Percentiles rank a stretch among this genome's conserved stretches.
Evolutionary conservation across 1,139 yeast species (phyloP).

Genomic region (Blastobotrys proliferans): DNA sequence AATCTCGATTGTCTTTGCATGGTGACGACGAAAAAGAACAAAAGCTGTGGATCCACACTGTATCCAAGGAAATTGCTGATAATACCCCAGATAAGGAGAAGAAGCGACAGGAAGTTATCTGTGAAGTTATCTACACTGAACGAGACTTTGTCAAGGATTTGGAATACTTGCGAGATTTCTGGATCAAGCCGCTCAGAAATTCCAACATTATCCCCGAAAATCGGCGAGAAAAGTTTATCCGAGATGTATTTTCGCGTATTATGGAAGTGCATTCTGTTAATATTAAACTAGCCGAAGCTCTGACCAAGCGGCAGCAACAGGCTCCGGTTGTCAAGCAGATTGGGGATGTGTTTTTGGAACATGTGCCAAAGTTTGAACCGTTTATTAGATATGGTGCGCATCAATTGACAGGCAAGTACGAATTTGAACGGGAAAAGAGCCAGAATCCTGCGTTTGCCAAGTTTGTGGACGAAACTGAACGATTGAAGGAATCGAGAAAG

Average conservation of each 20-base stretch:
- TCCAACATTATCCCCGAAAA: constrained; percentile 83
- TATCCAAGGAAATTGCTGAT: constrained; percentile 74
- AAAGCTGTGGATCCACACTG: constrained; percentile 93
- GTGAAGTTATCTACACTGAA: constrained; percentile 91
- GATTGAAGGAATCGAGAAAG: constrained; percentile 83
- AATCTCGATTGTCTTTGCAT: constrained; percentile 70
- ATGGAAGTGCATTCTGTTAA: constrained; percentile 83
- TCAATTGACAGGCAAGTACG: constrained; percentile 91
- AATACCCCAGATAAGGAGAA: constrained; percentile 78
- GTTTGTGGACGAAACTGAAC: constrained; percentile 87
- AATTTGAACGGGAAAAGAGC: constrained; percentile 90
- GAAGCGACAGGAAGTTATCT: constrained; percentile 91
- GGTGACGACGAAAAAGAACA: constrained; percentile 77
- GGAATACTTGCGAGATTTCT: constrained; percentile 88
- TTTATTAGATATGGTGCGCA: constrained; percentile 94
- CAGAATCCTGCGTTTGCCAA: constrained; percentile 86
- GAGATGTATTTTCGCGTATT: constrained; percentile 88
- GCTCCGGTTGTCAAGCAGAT: constrained; percentile 81
- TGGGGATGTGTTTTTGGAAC: constrained; percentile 84
- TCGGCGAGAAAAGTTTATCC: constrained; percentile 84
- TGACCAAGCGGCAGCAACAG: constrained; percentile 82
- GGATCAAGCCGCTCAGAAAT: constrained; percentile 85
- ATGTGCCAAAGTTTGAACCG: constrained; percentile 84
- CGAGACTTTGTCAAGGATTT: constrained; percentile 92
- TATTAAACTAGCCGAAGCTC: constrained; percentile 79